phyloP scores from a whole-genome alignment of 1,139 yeast species.

The Taphrina deformans region DNA sequence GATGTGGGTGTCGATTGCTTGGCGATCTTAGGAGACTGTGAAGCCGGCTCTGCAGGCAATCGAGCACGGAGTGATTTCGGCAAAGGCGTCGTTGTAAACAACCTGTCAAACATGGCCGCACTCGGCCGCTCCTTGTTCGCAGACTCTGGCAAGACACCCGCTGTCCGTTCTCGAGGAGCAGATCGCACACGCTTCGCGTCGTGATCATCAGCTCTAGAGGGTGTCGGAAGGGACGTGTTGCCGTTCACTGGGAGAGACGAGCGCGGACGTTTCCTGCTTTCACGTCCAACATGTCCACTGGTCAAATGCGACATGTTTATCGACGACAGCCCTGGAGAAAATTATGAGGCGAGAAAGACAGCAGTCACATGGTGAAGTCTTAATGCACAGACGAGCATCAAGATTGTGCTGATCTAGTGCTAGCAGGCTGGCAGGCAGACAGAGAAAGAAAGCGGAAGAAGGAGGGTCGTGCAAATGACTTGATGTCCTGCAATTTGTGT shows the following conservation, averaged over 20 bases:
- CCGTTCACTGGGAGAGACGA: not conserved
- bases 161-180: not conserved
- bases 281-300: not conserved
- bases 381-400: not conserved
- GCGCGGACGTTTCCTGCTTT: not conserved
- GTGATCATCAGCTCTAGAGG: not conserved
- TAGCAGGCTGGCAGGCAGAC: too few species aligned
- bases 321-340: not conserved
- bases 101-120: slow-evolving; percentile 16
- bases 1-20: not conserved
- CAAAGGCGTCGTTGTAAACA: not conserved
- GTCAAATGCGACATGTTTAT: not conserved
- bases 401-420: too few species aligned
- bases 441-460: too few species aligned
- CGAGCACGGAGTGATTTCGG: not conserved
- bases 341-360: not conserved
- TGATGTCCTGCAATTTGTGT: too few species aligned
- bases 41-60: not conserved
- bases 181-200: not conserved
- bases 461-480: too few species aligned
- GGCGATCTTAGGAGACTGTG: not conserved
- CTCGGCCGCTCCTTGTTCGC: not conserved
- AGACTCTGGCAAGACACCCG: not conserved
- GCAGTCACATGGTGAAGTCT: not conserved
- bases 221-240: not conserved